These are phyloP conservation scores for Xanthoceras sorbifolium DNA, from an alignment of 345 rosid species.

Conservation along the genomic window DNA sequence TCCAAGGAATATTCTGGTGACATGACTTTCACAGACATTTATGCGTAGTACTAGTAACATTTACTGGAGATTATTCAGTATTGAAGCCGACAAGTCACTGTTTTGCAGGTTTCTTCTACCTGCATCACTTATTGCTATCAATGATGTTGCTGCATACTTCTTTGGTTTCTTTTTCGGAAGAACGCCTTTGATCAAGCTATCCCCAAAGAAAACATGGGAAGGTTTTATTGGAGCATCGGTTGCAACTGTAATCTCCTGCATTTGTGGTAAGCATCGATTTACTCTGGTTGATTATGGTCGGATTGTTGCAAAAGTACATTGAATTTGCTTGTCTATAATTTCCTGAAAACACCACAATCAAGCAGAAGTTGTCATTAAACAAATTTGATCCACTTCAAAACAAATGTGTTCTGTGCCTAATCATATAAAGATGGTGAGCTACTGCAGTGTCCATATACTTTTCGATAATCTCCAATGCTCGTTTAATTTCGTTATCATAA, in stretches of 20 bases:
- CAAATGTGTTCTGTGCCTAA: too few species aligned
- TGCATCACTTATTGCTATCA: constrained; percentile 87
- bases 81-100: not conserved
- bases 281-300: not conserved
- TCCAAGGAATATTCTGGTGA: constrained; percentile 99
- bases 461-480: too few species aligned
- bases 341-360: not conserved
- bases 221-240: constrained; percentile 95
- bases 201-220: constrained; percentile 99
- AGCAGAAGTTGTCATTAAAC: not conserved
- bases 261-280: constrained; percentile 60
- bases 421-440: too few species aligned
- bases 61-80: not conserved
- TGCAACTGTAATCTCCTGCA: constrained; percentile 84
- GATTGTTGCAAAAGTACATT: not conserved
- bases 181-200: constrained; percentile 91
- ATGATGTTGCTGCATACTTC: constrained; percentile 85
- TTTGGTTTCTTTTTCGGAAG: constrained; percentile 95
- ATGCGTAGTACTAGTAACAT: constrained; percentile 5
- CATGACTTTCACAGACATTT: not conserved
- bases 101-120: constrained; percentile 90
- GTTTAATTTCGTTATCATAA: too few species aligned
- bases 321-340: not conserved
- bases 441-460: too few species aligned
- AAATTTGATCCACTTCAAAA: not conserved